Percentiles rank a stretch among this genome's conserved stretches.
phyloP scores from a whole-genome alignment of 495 filamentous ascomycete genomes.

The Podospora anserina region DNA sequence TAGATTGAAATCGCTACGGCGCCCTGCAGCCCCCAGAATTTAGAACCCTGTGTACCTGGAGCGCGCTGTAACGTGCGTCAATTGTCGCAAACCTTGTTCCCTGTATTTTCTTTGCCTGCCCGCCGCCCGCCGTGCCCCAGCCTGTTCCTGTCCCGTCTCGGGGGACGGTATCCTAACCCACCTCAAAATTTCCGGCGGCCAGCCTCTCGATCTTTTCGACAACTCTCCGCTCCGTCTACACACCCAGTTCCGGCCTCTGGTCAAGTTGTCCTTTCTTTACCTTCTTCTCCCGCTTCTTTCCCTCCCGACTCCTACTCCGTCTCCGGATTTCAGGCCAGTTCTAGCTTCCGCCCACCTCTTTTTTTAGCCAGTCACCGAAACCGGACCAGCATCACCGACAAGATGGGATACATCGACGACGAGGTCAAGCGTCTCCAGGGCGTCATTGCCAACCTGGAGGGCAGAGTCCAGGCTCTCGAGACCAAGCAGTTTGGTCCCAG shows the following conservation, averaged over 20 bases:
- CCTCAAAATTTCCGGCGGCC: constrained; percentile 27
- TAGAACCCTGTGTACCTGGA: background rate
- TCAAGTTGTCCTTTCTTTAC: constrained; percentile 28
- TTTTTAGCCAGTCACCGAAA: constrained; percentile 22
- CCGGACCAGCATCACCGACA: constrained; percentile 28
- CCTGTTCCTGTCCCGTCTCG: constrained; percentile 3
- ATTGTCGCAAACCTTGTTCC: constrained; percentile 28
- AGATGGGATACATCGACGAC: constrained; percentile 84
- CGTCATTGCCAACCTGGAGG: constrained; percentile 77
- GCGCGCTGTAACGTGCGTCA: constrained; percentile 11
- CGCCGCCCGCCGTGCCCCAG: constrained; percentile 6
- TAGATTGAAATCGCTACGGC: background rate
- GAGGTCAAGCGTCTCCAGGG: constrained; percentile 73
- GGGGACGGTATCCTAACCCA: constrained; percentile 14
- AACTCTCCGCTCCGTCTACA: constrained; percentile 11
- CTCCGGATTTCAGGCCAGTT: constrained; percentile 20
- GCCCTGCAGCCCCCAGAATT: constrained; percentile 1
- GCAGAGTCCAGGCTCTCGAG: constrained; percentile 77
- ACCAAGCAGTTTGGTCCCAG: constrained; percentile 49
- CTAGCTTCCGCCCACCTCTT: constrained; percentile 18
- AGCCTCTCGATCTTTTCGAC: constrained; percentile 11
- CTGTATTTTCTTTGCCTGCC: constrained; percentile 6
- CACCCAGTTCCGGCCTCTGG: constrained; percentile 14
- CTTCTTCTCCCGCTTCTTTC: constrained; percentile 17
- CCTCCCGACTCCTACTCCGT: constrained; percentile 11